A percentile compares a stretch with the other conserved stretches of the same genome.
Conservation (phyloP, 352 stramenopile species). For the Thalassiosira gravida region DNA sequence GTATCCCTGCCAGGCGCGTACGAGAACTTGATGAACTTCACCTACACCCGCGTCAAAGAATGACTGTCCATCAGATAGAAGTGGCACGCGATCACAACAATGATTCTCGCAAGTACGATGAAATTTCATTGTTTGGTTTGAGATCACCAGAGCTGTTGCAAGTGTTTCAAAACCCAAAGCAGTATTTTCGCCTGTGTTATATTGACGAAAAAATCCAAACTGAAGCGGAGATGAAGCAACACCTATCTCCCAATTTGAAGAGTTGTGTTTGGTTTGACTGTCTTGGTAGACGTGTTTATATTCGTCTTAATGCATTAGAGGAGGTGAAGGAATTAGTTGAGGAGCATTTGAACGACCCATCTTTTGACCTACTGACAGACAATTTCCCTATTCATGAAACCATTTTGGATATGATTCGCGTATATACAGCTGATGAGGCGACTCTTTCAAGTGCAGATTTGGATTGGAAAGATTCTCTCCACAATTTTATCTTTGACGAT, state of each 20-base stretch:
- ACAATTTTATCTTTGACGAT: conserved; percentile 14
- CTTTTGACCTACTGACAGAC: neutral
- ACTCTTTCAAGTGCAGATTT: neutral
- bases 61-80: conserved; percentile 9
- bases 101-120: neutral
- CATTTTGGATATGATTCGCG: neutral
- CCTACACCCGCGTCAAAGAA: neutral
- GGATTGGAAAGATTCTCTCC: neutral
- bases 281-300: neutral
- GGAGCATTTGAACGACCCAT: neutral
- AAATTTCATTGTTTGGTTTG: conserved; percentile 29
- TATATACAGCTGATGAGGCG: neutral
- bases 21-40: conserved; percentile 2
- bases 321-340: conserved; percentile 5
- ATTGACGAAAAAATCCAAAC: neutral
- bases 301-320: neutral
- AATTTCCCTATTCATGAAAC: neutral
- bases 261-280: neutral
- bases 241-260: neutral
- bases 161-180: neutral
- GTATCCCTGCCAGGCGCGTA: neutral
- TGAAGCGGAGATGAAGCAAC: neutral
- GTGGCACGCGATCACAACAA: neutral
- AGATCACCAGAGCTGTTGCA: conserved; percentile 4
- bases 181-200: conserved; percentile 17